These are phyloP conservation scores for Rhizophagus clarus DNA, from an alignment of 192 early-diverging fungal species.

Conservation along the genomic window DNA sequence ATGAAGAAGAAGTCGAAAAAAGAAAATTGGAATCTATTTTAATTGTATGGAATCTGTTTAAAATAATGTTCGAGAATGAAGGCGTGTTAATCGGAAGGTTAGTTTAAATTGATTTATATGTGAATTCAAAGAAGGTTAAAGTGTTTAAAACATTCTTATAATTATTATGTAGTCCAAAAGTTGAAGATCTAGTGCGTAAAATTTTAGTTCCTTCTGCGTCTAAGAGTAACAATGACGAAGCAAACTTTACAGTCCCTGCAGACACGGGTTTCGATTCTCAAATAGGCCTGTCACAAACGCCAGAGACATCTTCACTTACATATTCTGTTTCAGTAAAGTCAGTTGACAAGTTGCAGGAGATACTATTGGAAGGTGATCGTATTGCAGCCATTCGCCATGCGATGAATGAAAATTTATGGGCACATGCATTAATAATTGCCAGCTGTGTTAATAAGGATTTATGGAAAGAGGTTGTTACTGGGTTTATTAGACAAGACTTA, in stretches of 20 bases:
- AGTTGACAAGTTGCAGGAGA: slow-evolving; percentile 60
- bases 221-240: slow-evolving; percentile 23
- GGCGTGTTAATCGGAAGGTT: slow-evolving; percentile 60
- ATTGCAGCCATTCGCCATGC: slow-evolving; percentile 54
- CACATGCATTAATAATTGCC: slow-evolving; percentile 88
- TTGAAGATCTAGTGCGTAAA: slow-evolving; percentile 50
- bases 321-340: slow-evolving; percentile 31
- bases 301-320: background rate
- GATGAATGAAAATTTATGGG: slow-evolving; percentile 68
- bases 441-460: slow-evolving; percentile 83
- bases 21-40: slow-evolving; percentile 23
- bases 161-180: slow-evolving; percentile 37
- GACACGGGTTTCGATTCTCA: slow-evolving; percentile 24
- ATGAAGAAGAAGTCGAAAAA: slow-evolving; percentile 25
- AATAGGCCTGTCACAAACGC: background rate
- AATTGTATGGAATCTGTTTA: slow-evolving; percentile 66
- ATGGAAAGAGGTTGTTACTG: slow-evolving; percentile 77
- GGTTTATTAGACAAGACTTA: slow-evolving; percentile 65
- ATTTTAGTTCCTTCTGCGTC: slow-evolving; percentile 39
- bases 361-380: slow-evolving; percentile 64
- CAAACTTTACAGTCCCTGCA: slow-evolving; percentile 42
- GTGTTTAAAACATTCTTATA: background rate
- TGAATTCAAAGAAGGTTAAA: background rate
- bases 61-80: slow-evolving; percentile 64
- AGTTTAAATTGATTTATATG: slow-evolving; percentile 17